A percentile compares a stretch with the other conserved stretches of the same genome.
Conservation (phyloP, 1,284 basidiomycete genomes). For the Fomitopsis palustris region DNA sequence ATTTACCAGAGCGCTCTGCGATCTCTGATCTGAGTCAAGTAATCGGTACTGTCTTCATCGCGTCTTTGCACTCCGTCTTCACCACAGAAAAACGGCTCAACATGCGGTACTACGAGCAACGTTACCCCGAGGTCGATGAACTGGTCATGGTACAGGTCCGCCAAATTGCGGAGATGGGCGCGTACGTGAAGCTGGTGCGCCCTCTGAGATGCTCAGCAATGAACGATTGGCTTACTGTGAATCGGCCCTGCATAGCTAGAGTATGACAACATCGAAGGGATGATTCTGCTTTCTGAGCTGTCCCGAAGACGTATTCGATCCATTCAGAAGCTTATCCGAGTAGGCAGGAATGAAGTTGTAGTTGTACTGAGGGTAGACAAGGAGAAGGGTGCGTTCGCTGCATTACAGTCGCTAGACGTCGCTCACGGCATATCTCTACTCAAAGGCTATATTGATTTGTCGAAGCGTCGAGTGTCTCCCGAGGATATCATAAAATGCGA, state of each 20-base stretch:
- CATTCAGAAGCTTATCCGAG: slow-evolving; percentile 97
- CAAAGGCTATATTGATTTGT: slow-evolving; percentile 97
- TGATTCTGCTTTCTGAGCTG: slow-evolving; percentile 97
- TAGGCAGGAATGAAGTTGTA: slow-evolving; percentile 98
- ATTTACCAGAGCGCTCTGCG: not conserved
- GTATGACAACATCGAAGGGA: slow-evolving; percentile 99
- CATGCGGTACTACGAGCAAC: slow-evolving; percentile 82
- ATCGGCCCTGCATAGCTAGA: slow-evolving; percentile 65
- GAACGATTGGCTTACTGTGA: not conserved
- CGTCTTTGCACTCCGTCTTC: not conserved
- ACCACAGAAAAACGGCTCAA: slow-evolving; percentile 1
- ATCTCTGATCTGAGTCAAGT: not conserved
- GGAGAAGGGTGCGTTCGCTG: slow-evolving; percentile 80
- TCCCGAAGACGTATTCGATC: slow-evolving; percentile 95
- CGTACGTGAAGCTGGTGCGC: slow-evolving; percentile 95
- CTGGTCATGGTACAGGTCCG: slow-evolving; percentile 99
- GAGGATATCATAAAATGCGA: slow-evolving; percentile 99
- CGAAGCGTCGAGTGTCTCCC: slow-evolving; percentile 98
- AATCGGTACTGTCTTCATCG: not conserved
- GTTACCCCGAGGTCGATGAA: slow-evolving; percentile 90
- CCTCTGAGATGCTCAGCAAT: not conserved
- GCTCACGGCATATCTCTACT: not conserved
- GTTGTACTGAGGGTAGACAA: slow-evolving; percentile 98
- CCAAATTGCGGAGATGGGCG: slow-evolving; percentile 99
- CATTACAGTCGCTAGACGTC: slow-evolving; percentile 2